These are phyloP conservation scores for Microsporum ferrugineum DNA, from an alignment of 2,329 filamentous ascomycete species.

Conservation along the genomic window DNA sequence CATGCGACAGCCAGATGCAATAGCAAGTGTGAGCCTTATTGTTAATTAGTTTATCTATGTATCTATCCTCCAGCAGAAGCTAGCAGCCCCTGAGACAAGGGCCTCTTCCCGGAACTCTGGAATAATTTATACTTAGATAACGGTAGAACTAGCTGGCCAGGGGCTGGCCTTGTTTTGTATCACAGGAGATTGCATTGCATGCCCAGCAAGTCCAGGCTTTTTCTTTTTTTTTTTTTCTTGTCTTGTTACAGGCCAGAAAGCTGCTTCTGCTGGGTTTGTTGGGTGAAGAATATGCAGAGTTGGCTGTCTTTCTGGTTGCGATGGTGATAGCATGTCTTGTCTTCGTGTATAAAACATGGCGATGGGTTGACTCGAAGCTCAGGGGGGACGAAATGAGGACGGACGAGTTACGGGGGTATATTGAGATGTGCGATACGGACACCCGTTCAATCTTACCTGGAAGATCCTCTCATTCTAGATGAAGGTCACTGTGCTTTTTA, in stretches of 20 bases:
- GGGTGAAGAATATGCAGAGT: not conserved
- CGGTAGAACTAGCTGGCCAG: not conserved
- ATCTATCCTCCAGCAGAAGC: not conserved
- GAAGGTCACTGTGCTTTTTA: not conserved
- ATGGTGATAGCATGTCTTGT: not conserved
- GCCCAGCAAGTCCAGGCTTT: not conserved
- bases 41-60: not conserved
- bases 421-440: not conserved
- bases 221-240: not conserved
- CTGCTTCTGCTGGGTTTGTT: not conserved
- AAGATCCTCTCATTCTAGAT: not conserved
- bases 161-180: constrained; percentile 1
- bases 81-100: not conserved
- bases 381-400: not conserved
- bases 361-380: no score
- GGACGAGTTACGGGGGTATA: not conserved
- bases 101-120: not conserved
- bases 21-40: not conserved
- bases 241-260: not conserved
- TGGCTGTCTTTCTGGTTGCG: not conserved
- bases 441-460: not conserved
- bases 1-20: not conserved
- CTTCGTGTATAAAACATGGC: no score
- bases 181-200: not conserved
- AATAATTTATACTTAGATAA: not conserved